Evolutionary conservation across 2,329 filamentous ascomycete genomes (phyloP).

Genomic region (Ceratocystis alfenasii): DNA sequence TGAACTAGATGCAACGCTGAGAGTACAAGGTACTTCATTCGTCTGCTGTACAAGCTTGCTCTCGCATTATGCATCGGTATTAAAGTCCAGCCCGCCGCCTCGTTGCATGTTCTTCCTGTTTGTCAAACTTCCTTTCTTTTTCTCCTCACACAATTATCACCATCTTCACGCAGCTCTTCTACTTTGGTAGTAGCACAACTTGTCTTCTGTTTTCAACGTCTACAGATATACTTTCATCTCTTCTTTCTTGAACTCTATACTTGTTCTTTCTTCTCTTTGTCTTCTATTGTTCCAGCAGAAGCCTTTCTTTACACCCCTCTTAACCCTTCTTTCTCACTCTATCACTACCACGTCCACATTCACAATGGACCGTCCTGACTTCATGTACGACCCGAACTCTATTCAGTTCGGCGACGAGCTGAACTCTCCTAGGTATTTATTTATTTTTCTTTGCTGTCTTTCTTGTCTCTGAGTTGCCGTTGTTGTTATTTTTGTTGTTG

Average conservation of each 20-base stretch:
- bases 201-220: conserved; percentile 7
- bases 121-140: conserved; percentile 6
- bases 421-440: conserved; percentile 51
- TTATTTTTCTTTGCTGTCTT: conserved; percentile 34
- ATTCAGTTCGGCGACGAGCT: conserved; percentile 45
- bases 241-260: conserved; percentile 2
- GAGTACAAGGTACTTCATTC: conserved; percentile 14
- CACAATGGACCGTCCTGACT: conserved; percentile 19
- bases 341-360: conserved; percentile 2
- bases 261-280: not conserved
- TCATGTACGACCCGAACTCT: conserved; percentile 18
- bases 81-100: not conserved
- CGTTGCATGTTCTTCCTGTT: conserved; percentile 5
- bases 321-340: not conserved
- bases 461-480: conserved; percentile 27
- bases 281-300: conserved; percentile 6
- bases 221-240: not conserved
- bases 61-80: not conserved
- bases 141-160: conserved; percentile 12
- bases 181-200: conserved; percentile 7
- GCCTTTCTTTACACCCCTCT: not conserved
- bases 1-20: not conserved
- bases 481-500: conserved; percentile 21
- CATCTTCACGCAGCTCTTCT: conserved; percentile 8
- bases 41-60: not conserved